Evolutionary conservation across 202 grass and related monocot genomes (phyloP), one percentile per base, ranked within the genome.

Genomic region (Digitaria exilis): DNA sequence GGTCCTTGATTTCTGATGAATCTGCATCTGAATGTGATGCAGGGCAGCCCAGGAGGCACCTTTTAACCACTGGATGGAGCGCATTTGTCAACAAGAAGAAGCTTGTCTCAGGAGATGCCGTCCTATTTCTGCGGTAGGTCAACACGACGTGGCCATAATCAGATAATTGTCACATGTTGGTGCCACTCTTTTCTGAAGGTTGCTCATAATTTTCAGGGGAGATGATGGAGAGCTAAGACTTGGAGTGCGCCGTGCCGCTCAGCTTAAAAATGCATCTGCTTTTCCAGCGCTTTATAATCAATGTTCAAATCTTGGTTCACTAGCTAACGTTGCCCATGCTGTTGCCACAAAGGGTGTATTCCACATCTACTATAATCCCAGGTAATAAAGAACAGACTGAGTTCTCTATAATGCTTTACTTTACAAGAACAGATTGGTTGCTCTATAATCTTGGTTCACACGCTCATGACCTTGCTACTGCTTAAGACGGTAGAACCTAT

Each of bases 1-100:
- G 25, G 62, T 87, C 70, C 80, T 79, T 61, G 6, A 45, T 79
- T 73, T 72, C 79, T 87, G 45, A 81, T 84, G 72, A 59, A 80
- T 81, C 63, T 54, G 65, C 69, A 84, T 92, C 71, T 82, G 77
- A 80, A 84, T 91, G 62, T 72, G 60, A 77, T 70, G 77, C 88
- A 99, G 96, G 96, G 42, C 96, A 99, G 86, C 96, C 96, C 60
- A 91, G 91, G 35, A 86, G 93, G 76, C 93, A 96, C 85, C 93
- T 99, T 82, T 82, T 99, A 84, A 99, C 96, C 71, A 99, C 96
- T 16, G 93, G 96, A 69, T 99, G 96, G 96, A 99, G 93, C 90
- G 91, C 96, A 8, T 99, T 99, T 92, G 91, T 99, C 48, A 99
- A 99, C 80, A 96, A 87, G 88, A 99, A 99, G 91, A 96, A 99